These are phyloP conservation scores for Didymella keratinophila DNA, from an alignment of 2,329 filamentous ascomycete genomes.

Conservation along the genomic window DNA sequence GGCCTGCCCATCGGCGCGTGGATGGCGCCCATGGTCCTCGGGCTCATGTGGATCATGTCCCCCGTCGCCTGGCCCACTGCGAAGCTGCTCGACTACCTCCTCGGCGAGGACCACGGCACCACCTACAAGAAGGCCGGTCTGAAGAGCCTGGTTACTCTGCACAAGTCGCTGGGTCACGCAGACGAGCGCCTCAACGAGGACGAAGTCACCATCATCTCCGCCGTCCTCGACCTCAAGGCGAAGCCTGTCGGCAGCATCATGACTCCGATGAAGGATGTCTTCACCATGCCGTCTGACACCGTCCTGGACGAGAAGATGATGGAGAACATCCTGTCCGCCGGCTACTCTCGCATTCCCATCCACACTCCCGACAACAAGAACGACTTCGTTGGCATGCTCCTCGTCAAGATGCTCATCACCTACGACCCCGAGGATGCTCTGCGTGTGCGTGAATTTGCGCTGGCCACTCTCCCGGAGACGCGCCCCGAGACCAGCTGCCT, in stretches of 20 bases:
- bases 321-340: slow-evolving; percentile 89
- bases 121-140: slow-evolving; percentile 98
- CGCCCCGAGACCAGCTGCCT: slow-evolving; percentile 94
- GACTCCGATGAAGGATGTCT: slow-evolving; percentile 98
- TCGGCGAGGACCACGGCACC: slow-evolving; percentile 94
- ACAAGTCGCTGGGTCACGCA: slow-evolving; percentile 86
- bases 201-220: slow-evolving; percentile 98
- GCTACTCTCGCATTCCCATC: slow-evolving; percentile 95
- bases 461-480: slow-evolving; percentile 94
- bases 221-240: slow-evolving; percentile 93
- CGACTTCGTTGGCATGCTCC: slow-evolving; percentile 96
- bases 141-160: slow-evolving; percentile 93
- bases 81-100: slow-evolving; percentile 89
- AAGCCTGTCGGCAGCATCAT: slow-evolving; percentile 96
- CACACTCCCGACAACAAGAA: slow-evolving; percentile 81
- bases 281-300: slow-evolving; percentile 94
- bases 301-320: slow-evolving; percentile 92
- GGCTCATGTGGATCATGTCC: slow-evolving; percentile 90
- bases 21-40: slow-evolving; percentile 86
- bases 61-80: slow-evolving; percentile 94
- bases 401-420: slow-evolving; percentile 98
- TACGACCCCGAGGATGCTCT: slow-evolving; percentile 95
- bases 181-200: slow-evolving; percentile 92
- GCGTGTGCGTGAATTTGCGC: slow-evolving; percentile 85
- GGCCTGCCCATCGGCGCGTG: slow-evolving; percentile 93